phyloP scores from a whole-genome alignment of 176 grass and related monocot genomes.

The Tillandsia fasciculata region DNA sequence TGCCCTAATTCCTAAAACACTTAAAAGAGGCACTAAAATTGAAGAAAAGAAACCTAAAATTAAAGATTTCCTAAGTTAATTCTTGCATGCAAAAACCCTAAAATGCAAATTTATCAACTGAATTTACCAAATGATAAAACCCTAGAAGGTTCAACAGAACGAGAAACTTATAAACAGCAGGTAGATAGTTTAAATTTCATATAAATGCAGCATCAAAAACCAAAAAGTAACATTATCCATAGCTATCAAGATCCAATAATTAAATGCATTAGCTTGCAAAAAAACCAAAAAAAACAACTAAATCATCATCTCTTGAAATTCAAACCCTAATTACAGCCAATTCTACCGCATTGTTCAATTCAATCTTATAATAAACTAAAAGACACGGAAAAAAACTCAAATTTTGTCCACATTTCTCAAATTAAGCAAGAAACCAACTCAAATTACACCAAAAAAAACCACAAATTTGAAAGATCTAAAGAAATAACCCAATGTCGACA shows the following conservation, averaged over 20 bases:
- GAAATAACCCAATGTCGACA: not conserved
- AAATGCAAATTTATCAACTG: not conserved
- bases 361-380: conserved; percentile 20
- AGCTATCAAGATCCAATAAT: conserved; percentile 9
- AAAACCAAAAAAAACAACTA: not conserved
- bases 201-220: conserved; percentile 2
- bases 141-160: not conserved
- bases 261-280: not conserved
- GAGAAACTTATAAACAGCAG: not conserved
- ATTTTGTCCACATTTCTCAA: not conserved
- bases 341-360: conserved; percentile 31
- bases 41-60: not conserved
- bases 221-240: not conserved
- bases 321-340: not conserved
- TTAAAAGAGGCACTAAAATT: not conserved
- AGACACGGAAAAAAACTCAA: not conserved
- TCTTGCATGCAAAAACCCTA: conserved; percentile 7
- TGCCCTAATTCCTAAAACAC: not conserved
- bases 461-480: not conserved
- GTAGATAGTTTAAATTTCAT: not conserved
- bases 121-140: not conserved
- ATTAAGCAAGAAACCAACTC: not conserved
- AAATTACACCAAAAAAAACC: not conserved
- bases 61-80: not conserved
- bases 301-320: not conserved